These are phyloP conservation scores for Penicillium hesseltinei DNA, from an alignment of 2,329 filamentous ascomycete species.

Conservation along the genomic window DNA sequence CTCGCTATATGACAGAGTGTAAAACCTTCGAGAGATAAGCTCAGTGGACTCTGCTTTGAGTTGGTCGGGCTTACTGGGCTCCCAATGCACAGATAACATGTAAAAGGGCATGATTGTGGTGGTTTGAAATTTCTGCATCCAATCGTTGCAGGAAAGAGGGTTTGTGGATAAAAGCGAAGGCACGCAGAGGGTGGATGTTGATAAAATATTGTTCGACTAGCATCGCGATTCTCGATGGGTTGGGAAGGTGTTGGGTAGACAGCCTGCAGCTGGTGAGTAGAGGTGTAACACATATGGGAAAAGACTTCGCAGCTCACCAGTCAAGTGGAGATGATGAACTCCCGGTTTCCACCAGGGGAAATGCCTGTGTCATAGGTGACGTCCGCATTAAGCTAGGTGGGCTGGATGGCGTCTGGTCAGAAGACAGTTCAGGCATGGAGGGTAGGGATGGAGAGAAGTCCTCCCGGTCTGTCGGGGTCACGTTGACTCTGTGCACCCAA, in stretches of 20 bases:
- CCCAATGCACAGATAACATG: conserved; percentile 23
- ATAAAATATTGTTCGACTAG: conserved; percentile 23
- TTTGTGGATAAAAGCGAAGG: conserved; percentile 23
- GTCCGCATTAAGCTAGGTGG: background rate
- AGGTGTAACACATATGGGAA: too few relatives aligned
- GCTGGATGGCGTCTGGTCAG: background rate
- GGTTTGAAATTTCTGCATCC: conserved; percentile 9
- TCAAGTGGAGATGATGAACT: conserved; percentile 1
- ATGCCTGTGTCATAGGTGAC: background rate
- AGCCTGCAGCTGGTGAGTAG: conserved; percentile 8
- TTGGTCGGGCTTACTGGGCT: conserved; percentile 16
- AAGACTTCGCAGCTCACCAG: conserved; percentile 7
- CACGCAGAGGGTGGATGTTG: conserved; percentile 22
- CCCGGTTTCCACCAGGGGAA: background rate
- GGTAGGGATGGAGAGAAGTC: background rate
- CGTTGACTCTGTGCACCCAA: conserved; percentile 19
- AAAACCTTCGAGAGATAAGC: conserved; percentile 10
- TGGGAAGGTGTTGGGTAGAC: conserved; percentile 10
- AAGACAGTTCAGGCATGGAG: background rate
- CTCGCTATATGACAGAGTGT: conserved; percentile 19
- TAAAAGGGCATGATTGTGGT: conserved; percentile 15
- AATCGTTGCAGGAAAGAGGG: conserved; percentile 19
- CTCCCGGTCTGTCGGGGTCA: background rate
- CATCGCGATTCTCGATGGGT: conserved; percentile 7
- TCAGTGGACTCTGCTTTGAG: too few relatives aligned